Evolutionary conservation across 2,329 filamentous ascomycete species (phyloP).

Genomic region (Purpureocillium lavendulum): DNA sequence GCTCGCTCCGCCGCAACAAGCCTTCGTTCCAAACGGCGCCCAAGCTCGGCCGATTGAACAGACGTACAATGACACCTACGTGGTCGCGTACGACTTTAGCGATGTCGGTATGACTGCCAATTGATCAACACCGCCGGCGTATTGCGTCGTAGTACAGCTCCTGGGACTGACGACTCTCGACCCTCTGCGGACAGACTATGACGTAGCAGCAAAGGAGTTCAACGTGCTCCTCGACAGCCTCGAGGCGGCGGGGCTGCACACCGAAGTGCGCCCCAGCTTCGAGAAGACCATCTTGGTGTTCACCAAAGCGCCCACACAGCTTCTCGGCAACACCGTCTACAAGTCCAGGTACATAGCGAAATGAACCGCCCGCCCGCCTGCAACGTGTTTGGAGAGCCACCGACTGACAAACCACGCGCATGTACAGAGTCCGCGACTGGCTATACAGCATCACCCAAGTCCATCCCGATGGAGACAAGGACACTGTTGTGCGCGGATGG

Average conservation of each 20-base stretch:
- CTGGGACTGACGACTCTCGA: background rate
- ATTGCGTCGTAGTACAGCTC: too few species aligned
- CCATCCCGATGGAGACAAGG: conserved; percentile 47
- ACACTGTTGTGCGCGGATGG: conserved; percentile 41
- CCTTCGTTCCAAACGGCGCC: too few species aligned
- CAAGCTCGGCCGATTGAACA: background rate
- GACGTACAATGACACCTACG: conserved; percentile 4
- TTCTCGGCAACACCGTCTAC: conserved; percentile 58
- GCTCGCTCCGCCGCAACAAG: background rate
- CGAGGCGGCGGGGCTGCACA: conserved; percentile 55
- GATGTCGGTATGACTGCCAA: background rate
- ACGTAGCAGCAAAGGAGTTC: conserved; percentile 24
- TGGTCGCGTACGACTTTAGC: too few species aligned
- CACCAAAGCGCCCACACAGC: conserved; percentile 52
- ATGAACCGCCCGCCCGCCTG: background rate
- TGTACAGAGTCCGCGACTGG: conserved; percentile 62
- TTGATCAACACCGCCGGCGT: background rate
- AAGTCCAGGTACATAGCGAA: conserved; percentile 22
- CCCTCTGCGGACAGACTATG: conserved; percentile 17
- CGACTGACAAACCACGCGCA: too few species aligned
- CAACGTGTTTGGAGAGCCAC: too few species aligned
- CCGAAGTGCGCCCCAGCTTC: conserved; percentile 63
- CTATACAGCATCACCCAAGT: conserved; percentile 59
- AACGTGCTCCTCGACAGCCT: conserved; percentile 47
- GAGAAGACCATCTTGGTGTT: conserved; percentile 61